Percentiles rank a stretch among this genome's conserved stretches.
These are phyloP conservation scores for Cryptococcus depauperatus DNA, from an alignment of 1,284 basidiomycete genomes.

Conservation along the genomic window DNA sequence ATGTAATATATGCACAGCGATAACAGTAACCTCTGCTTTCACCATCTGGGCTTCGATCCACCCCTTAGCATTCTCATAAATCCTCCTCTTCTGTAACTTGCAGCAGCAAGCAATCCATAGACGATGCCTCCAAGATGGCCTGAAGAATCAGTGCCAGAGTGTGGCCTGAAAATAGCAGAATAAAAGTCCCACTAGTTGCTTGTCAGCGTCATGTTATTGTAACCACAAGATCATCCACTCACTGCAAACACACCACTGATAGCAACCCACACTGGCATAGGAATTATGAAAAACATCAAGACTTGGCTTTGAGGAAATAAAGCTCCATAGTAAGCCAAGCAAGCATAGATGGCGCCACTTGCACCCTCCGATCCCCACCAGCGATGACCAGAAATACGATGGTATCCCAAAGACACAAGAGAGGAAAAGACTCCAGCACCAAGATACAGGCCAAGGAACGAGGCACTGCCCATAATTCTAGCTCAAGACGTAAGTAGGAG, in stretches of 20 bases:
- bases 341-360: slow-evolving; percentile 43
- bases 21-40: too few species aligned
- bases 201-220: neutral
- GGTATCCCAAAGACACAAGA: slow-evolving; percentile 55
- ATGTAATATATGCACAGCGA: neutral
- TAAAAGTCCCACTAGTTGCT: slow-evolving; percentile 30
- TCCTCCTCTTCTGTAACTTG: slow-evolving; percentile 18
- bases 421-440: slow-evolving; percentile 62
- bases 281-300: slow-evolving; percentile 71
- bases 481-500: slow-evolving; percentile 1
- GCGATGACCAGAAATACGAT: slow-evolving; percentile 44
- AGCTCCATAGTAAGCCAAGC: slow-evolving; percentile 60
- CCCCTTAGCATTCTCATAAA: slow-evolving; percentile 12
- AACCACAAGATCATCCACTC: slow-evolving; percentile 10
- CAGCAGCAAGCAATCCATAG: slow-evolving; percentile 58
- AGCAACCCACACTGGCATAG: slow-evolving; percentile 71
- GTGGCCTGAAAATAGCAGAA: slow-evolving; percentile 18
- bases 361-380: slow-evolving; percentile 57
- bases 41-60: slow-evolving; percentile 12
- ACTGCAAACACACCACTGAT: slow-evolving; percentile 63
- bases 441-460: slow-evolving; percentile 69
- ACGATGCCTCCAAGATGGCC: slow-evolving; percentile 73
- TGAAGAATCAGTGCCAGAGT: slow-evolving; percentile 54
- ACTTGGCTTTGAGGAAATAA: slow-evolving; percentile 63
- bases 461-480: slow-evolving; percentile 57